Base-by-base conservation (phyloP, 225 moss, liverwort and hornwort genomes). In the Polytrichum formosum region DNA sequence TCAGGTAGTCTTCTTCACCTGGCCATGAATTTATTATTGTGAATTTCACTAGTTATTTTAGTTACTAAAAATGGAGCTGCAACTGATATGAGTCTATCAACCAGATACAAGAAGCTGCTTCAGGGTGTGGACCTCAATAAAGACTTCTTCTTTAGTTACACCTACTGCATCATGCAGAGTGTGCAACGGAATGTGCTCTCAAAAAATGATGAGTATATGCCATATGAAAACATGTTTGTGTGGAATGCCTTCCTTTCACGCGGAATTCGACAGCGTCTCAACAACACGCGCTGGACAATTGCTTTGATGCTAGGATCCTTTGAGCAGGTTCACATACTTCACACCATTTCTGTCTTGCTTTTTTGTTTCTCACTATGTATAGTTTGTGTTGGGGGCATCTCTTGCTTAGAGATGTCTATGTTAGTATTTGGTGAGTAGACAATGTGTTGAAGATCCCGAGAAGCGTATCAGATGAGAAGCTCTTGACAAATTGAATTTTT, bases 71-170 rank as follows among this genome's bases (percentile, higher is more conserved):
- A 65, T 20, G 37, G 56, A 21, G 53, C 19, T 37, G 6, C 18
- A 17, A 5, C 26, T 74, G 66, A 63, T 54, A 17, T 7, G 56
- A 20, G 72, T 37, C 33, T 60, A 29, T 65, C 13, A 55, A 77
- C 55, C 72, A 93, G 96, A 74, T 96, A 96, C 81, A 96, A 93
- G 85, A 89, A 89, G 69, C 79, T 96, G 76, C 82, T 96, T 31
- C 90, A 88, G 70, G 93, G 93, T 30, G 87, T 96, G 70, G 91
- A 91, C 69, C 90, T 96, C 18, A 96, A 81, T 18, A 96, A 96
- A 70, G 96, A 96, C 68, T 96, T 93, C 56, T 96, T 85, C 82
- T 96, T 96, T 31, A 96, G 91, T 79, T 96, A 96, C 80, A 96
- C 96, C 6, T 96, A 96, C 70, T 84, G 90, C 54, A 87, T 96